Conservation (phyloP, 108 stramenopile species). For the Fragilaria crotonensis region DNA sequence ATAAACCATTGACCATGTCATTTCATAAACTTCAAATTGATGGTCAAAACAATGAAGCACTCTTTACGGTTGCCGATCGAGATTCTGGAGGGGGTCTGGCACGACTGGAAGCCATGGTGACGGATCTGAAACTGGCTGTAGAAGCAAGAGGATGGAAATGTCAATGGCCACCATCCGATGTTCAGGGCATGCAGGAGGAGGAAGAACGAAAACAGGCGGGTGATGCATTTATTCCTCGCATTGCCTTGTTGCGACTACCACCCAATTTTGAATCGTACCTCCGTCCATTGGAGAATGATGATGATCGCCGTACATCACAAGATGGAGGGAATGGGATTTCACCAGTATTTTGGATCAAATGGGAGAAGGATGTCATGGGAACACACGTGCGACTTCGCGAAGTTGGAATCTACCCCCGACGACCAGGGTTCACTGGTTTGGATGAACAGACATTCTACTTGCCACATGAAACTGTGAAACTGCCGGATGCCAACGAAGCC, state of each 20-base stretch:
- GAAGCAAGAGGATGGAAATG: constrained; percentile 42
- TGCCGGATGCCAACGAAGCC: constrained; percentile 28
- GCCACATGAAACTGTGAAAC: constrained; percentile 19
- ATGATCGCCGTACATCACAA: constrained; percentile 19
- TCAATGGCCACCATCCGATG: constrained; percentile 49
- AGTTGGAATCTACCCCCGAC: constrained; percentile 54
- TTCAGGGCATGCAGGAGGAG: constrained; percentile 26
- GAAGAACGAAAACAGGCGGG: constrained; percentile 12
- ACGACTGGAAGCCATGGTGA: constrained; percentile 27
- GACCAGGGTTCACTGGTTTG: constrained; percentile 19
- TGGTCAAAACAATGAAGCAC: constrained; percentile 55
- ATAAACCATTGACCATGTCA: constrained; percentile 47
- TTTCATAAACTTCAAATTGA: constrained; percentile 74
- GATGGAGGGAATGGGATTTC: constrained; percentile 79
- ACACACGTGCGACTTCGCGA: constrained; percentile 56
- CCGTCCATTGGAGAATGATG: constrained; percentile 20
- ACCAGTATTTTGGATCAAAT: constrained; percentile 73
- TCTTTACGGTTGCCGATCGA: constrained; percentile 44
- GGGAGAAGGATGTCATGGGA: constrained; percentile 64
- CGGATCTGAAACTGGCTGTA: constrained; percentile 39
- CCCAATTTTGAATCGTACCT: constrained; percentile 45
- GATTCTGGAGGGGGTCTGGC: constrained; percentile 17
- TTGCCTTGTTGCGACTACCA: constrained; percentile 76
- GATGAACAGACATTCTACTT: constrained; percentile 30
- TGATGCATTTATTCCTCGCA: constrained; percentile 45